phyloP scores from a whole-genome alignment of 495 filamentous ascomycete species.

The Penicillium parvum region DNA sequence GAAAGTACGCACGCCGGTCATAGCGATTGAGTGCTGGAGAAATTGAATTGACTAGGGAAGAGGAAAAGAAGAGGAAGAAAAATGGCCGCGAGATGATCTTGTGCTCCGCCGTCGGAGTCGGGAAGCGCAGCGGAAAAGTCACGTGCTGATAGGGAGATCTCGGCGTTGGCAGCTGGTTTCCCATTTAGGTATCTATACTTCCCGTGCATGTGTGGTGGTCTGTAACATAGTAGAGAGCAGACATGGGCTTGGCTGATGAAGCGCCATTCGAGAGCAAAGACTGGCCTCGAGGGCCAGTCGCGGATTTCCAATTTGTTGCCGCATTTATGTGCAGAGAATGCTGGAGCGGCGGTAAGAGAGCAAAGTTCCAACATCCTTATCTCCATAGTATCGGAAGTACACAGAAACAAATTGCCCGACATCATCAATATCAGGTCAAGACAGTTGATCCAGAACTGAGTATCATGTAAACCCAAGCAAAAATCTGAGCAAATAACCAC shows the following conservation, averaged over 20 bases:
- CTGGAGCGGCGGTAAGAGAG: slow-evolving; percentile 3
- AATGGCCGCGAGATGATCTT: slow-evolving; percentile 10
- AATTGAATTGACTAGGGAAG: slow-evolving; percentile 18
- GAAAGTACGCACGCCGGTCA: slow-evolving; percentile 35
- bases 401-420: no score
- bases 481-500: neutral
- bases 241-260: slow-evolving; percentile 1
- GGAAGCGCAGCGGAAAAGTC: slow-evolving; percentile 39
- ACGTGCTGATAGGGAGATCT: slow-evolving; percentile 36
- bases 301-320: slow-evolving; percentile 3
- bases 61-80: slow-evolving; percentile 15
- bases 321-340: slow-evolving; percentile 14
- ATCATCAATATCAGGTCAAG: no score
- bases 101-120: slow-evolving; percentile 24
- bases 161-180: slow-evolving; percentile 15
- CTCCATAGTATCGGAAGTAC: neutral
- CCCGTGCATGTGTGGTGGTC: no score
- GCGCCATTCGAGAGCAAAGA: slow-evolving; percentile 1
- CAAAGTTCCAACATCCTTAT: slow-evolving; percentile 1
- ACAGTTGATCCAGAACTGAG: no score
- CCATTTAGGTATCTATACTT: slow-evolving; percentile 8
- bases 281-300: slow-evolving; percentile 5
- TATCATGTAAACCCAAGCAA: neutral
- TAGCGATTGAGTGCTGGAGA: slow-evolving; percentile 21
- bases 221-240: neutral